Conservation (phyloP, 2,329 filamentous ascomycete genomes). For the Ploettnerulaceae sp. region DNA sequence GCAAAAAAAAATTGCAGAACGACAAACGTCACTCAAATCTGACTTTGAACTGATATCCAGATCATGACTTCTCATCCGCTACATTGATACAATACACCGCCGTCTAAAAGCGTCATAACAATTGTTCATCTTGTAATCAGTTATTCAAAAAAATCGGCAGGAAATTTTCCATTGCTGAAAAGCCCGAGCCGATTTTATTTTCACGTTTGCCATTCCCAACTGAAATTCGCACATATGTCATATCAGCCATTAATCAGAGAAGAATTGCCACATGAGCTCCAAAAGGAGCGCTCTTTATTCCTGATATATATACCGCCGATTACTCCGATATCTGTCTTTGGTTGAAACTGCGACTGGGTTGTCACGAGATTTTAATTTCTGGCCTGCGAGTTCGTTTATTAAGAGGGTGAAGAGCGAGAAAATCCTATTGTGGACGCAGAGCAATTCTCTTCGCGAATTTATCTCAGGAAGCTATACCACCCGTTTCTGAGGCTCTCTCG, state of each 20-base stretch:
- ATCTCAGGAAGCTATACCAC: too few species aligned
- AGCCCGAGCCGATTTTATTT: background rate
- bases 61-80: background rate
- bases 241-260: background rate
- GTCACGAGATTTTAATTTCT: background rate
- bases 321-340: slow-evolving; percentile 9
- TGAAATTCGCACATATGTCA: slow-evolving; percentile 3
- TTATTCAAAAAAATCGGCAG: background rate
- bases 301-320: slow-evolving; percentile 26
- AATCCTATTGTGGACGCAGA: background rate
- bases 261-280: slow-evolving; percentile 23
- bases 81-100: background rate
- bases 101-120: background rate
- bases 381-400: background rate
- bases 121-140: background rate
- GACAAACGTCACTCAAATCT: background rate
- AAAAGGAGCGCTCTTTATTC: slow-evolving; percentile 24
- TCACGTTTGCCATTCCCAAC: background rate
- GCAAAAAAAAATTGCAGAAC: slow-evolving; percentile 7
- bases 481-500: too few species aligned
- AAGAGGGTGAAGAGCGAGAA: background rate
- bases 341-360: slow-evolving; percentile 7
- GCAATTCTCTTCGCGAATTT: too few species aligned
- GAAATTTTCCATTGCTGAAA: background rate
- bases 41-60: background rate